These are phyloP conservation scores for Beta corolliflora DNA, from an alignment of 179 eudicot species.

Conservation along the genomic window DNA sequence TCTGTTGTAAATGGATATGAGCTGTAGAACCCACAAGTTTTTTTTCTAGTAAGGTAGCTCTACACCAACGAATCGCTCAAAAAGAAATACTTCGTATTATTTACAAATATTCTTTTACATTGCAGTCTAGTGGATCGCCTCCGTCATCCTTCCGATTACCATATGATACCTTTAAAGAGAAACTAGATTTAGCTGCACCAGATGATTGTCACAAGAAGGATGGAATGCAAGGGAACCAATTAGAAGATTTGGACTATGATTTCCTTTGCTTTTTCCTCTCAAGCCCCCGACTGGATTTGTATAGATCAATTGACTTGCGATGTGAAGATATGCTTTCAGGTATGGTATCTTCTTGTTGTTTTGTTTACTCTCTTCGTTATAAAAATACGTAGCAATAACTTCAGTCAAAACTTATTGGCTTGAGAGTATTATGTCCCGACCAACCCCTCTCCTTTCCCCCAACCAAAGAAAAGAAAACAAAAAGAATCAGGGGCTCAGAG, in stretches of 20 bases:
- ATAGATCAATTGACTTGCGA: constrained; percentile 81
- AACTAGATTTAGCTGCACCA: constrained; percentile 34
- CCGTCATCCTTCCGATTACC: constrained; percentile 88
- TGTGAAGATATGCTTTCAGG: constrained; percentile 99
- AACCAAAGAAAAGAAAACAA: no score
- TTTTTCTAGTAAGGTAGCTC: neutral
- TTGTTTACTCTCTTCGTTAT: constrained; percentile 8
- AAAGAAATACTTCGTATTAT: neutral
- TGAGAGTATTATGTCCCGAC: neutral
- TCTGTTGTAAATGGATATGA: neutral
- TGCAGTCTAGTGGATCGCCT: constrained; percentile 88
- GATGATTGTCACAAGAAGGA: constrained; percentile 36
- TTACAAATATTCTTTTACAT: constrained; percentile 22
- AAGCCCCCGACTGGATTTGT: constrained; percentile 71
- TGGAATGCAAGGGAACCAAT: constrained; percentile 39
- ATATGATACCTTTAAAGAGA: constrained; percentile 71
- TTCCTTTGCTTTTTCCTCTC: constrained; percentile 87
- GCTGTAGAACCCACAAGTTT: neutral
- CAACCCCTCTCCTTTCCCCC: neutral
- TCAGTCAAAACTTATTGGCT: neutral
- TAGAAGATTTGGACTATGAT: constrained; percentile 72
- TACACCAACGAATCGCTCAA: neutral
- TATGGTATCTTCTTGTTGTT: constrained; percentile 12
- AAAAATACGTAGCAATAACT: neutral
- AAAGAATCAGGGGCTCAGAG: neutral